These are phyloP conservation scores for Penicillium sp. DNA, from an alignment of 2,329 filamentous ascomycete genomes.

Conservation along the genomic window DNA sequence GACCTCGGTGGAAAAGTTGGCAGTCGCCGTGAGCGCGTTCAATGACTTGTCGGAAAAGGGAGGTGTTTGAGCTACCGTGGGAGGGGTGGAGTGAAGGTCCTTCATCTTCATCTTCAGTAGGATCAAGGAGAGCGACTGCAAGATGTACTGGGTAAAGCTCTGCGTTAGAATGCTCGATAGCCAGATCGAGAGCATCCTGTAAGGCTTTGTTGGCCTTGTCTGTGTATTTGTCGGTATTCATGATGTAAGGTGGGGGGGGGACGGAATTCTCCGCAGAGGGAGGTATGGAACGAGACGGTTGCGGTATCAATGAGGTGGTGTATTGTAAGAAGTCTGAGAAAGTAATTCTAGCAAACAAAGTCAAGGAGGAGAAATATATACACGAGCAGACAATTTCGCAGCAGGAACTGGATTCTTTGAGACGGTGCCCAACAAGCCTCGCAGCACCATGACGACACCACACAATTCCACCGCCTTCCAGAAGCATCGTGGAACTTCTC, in stretches of 20 bases:
- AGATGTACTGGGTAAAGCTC: constrained; percentile 91
- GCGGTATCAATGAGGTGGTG: not conserved
- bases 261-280: constrained; percentile 1
- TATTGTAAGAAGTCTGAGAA: not conserved
- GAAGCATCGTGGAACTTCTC: constrained; percentile 29
- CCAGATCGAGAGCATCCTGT: constrained; percentile 83
- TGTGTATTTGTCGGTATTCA: constrained; percentile 72
- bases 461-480: constrained; percentile 42
- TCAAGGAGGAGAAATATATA: not conserved
- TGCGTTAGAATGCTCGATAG: constrained; percentile 87
- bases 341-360: not conserved
- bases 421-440: constrained; percentile 26
- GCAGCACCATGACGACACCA: constrained; percentile 37
- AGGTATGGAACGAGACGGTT: not conserved
- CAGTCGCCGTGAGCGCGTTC: constrained; percentile 92
- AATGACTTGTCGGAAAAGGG: constrained; percentile 93
- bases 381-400: not conserved
- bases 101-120: constrained; percentile 68
- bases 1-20: constrained; percentile 81
- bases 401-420: constrained; percentile 19
- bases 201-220: constrained; percentile 90
- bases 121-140: constrained; percentile 62
- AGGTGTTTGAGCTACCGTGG: constrained; percentile 64
- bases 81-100: constrained; percentile 64
- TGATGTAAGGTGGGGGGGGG: constrained; percentile 28